Evolutionary conservation across 2,329 filamentous ascomycete genomes (phyloP), one percentile per base, ranked within the genome.

Genomic region (Colletotrichum tanaceti): DNA sequence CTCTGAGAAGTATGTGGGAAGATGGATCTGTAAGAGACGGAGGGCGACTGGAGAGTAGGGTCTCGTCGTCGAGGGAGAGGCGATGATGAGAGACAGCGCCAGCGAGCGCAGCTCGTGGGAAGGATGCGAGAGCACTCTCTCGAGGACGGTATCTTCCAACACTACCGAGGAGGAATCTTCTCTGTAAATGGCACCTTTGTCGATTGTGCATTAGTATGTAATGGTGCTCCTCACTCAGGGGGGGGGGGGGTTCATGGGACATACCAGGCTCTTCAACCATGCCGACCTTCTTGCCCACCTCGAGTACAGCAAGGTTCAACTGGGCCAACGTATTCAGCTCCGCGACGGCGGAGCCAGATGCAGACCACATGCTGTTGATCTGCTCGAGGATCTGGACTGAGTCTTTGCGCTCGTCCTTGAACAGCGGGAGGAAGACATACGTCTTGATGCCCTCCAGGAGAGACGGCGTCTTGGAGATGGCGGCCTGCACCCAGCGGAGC

Each of bases 51-150:
- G 74, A 0, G 90, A 90, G 60, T 97, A 90, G 1, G 93, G 91
- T 60, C 88, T 89, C 3, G 92, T 93, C 0, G 90, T 90, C 2
- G 91, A 89, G 11, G 90, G 88, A 0, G 93, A 95, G 11, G 90
- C 90, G 14, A 93, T 88, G 9, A 97, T 85, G 14, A 98, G 85
- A 35, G 93, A 93, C 44, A 98, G 85, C 0, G 93, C 93, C n/a
- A 94, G 87, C 28, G 94, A 87, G 35, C 94, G 89, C 60, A 95
- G 90, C 71, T 89, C 83, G 73, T 88, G 82, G 73, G 88, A 88
- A 49, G 83, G 83, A 79, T 87, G 84, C 3, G 81, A 80, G 38
- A 91, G 77, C 3, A 90, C 82, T 41, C 75, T 79, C 44, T 86
- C 84, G 9, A 91, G 77, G 2, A 86, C 78, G 14, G 77, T 70